These are phyloP conservation scores for Eucalyptus pauciflora DNA, from an alignment of 345 rosid species.

Conservation along the genomic window DNA sequence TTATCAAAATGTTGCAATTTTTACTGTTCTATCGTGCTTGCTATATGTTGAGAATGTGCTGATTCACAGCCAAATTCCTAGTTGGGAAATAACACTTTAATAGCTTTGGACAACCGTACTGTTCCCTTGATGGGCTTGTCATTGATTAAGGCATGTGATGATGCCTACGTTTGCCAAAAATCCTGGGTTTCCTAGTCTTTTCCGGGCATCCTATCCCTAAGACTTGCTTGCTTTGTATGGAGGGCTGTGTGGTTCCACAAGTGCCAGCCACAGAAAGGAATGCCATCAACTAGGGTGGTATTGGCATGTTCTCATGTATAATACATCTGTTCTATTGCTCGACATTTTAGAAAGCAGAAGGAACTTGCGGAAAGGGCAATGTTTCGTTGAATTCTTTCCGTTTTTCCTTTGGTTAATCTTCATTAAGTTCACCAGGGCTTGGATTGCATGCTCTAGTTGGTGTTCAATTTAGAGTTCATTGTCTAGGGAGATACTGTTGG, in stretches of 20 bases:
- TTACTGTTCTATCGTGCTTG: not conserved
- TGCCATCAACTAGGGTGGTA: not conserved
- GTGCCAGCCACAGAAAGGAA: conserved; percentile 1
- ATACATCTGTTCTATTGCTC: not conserved
- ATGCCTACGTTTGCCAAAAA: not conserved
- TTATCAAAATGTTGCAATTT: not conserved
- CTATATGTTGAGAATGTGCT: not conserved
- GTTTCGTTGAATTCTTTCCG: not conserved
- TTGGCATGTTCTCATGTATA: not conserved
- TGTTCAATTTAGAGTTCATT: not conserved
- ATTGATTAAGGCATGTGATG: not conserved
- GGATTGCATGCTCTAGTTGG: not conserved
- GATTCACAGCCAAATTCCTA: not conserved
- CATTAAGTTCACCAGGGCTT: not conserved
- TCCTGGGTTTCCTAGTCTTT: not conserved
- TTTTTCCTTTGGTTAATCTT: not conserved
- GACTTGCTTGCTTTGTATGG: not conserved
- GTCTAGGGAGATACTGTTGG: not conserved
- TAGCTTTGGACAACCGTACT: not conserved
- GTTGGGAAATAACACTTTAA: not conserved
- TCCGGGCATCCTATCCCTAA: not conserved
- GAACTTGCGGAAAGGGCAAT: not conserved
- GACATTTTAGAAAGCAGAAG: not conserved
- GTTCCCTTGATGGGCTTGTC: not conserved
- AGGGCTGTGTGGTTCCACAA: not conserved